These are phyloP conservation scores for Eucalyptus sideroxylon DNA, from an alignment of 345 rosid species.

Conservation along the genomic window DNA sequence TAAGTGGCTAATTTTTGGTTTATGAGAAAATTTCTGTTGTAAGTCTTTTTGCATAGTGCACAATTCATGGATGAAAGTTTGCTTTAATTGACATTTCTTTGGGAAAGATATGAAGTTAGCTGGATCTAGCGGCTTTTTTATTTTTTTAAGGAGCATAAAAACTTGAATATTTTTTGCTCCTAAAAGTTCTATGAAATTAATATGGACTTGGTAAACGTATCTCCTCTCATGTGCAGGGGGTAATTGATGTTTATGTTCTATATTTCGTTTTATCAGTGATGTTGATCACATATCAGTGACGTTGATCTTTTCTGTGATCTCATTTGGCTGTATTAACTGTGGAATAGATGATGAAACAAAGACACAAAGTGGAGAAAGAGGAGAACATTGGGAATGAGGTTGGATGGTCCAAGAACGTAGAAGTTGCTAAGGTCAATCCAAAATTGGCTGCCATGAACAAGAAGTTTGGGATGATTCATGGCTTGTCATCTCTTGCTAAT, in stretches of 20 bases:
- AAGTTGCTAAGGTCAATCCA: conserved; percentile 70
- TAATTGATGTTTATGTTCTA: not conserved
- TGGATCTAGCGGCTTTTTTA: not conserved
- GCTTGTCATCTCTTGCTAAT: conserved; percentile 87
- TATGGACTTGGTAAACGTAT: not conserved
- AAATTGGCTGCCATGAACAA: conserved; percentile 96
- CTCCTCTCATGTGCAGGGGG: not conserved
- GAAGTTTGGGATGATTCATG: conserved; percentile 99
- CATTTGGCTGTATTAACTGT: not conserved
- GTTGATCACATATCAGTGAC: not conserved
- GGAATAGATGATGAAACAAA: conserved; percentile 88
- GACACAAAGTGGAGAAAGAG: conserved; percentile 93
- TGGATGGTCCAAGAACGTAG: conserved; percentile 86
- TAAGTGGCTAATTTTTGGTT: not conserved
- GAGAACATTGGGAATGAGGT: conserved; percentile 63
- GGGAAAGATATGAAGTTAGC: not conserved
- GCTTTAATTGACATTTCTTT: not conserved
- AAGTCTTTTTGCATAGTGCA: not conserved
- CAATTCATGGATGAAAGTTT: not conserved
- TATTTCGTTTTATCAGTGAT: not conserved
- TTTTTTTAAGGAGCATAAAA: not conserved
- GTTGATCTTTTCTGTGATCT: not conserved
- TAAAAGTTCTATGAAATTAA: not conserved
- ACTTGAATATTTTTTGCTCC: not conserved
- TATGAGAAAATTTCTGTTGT: not conserved